These are phyloP conservation scores for Pseudevernia furfuracea DNA, from an alignment of 495 filamentous ascomycete species.

Conservation along the genomic window DNA sequence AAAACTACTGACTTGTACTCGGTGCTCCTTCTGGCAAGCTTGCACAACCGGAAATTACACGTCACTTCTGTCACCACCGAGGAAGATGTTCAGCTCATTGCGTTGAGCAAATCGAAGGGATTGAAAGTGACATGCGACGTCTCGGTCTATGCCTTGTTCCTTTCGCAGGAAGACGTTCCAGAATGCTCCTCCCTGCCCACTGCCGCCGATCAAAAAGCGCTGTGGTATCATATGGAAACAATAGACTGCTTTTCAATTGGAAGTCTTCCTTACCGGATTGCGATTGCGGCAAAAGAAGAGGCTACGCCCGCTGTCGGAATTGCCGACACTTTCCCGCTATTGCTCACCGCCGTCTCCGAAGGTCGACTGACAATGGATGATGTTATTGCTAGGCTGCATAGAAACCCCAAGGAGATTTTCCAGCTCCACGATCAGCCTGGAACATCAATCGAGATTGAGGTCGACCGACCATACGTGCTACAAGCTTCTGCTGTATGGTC, in stretches of 20 bases:
- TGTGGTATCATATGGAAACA: slow-evolving; percentile 69
- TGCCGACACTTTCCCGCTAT: slow-evolving; percentile 66
- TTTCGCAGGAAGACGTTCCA: slow-evolving; percentile 67
- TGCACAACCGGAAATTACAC: slow-evolving; percentile 77
- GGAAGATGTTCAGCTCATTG: slow-evolving; percentile 75
- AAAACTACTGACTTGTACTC: slow-evolving; percentile 78
- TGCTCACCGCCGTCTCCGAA: slow-evolving; percentile 71
- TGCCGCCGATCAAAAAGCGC: slow-evolving; percentile 60
- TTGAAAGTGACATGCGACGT: slow-evolving; percentile 82
- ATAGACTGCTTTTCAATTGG: slow-evolving; percentile 83
- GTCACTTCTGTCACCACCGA: slow-evolving; percentile 75
- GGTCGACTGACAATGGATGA: slow-evolving; percentile 69
- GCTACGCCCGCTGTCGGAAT: slow-evolving; percentile 58
- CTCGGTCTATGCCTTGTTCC: slow-evolving; percentile 71
- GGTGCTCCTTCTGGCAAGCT: slow-evolving; percentile 68
- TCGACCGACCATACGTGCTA: slow-evolving; percentile 58
- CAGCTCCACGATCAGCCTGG: slow-evolving; percentile 77
- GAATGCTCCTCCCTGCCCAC: slow-evolving; percentile 61
- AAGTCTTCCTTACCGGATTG: slow-evolving; percentile 74
- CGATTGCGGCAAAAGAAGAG: slow-evolving; percentile 49
- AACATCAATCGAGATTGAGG: slow-evolving; percentile 67
- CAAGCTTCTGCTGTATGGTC: slow-evolving; percentile 56
- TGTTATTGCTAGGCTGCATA: slow-evolving; percentile 60
- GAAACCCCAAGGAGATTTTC: slow-evolving; percentile 79
- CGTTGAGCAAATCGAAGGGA: slow-evolving; percentile 74